phyloP scores from a whole-genome alignment of 192 early-diverging fungal genomes.

The Coemansia umbellata region DNA sequence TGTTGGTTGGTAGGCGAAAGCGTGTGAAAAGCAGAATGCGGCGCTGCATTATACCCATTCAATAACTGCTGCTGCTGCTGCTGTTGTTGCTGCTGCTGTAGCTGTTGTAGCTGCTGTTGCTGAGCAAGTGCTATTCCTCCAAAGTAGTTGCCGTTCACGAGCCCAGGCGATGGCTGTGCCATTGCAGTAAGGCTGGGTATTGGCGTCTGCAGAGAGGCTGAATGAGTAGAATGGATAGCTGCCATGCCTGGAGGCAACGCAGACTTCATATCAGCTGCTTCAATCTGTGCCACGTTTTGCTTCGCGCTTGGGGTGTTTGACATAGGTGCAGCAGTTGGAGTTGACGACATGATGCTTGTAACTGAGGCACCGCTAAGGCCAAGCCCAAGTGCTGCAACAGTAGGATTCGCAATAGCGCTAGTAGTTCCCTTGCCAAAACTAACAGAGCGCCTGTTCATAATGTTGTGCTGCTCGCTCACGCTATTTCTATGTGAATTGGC shows the following conservation, averaged over 20 bases:
- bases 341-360: conserved; percentile 8
- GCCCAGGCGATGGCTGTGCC: conserved; percentile 16
- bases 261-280: neutral
- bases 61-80: conserved; percentile 10
- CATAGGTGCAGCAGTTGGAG: neutral
- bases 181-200: neutral
- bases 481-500: conserved; percentile 39
- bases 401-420: conserved; percentile 4
- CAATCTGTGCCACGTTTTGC: neutral
- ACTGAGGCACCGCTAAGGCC: conserved; percentile 37
- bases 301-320: neutral
- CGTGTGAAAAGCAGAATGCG: conserved; percentile 37
- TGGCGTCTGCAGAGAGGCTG: conserved; percentile 16
- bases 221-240: conserved; percentile 1
- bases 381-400: conserved; percentile 27
- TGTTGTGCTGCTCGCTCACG: conserved; percentile 35
- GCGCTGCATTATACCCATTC: conserved; percentile 13
- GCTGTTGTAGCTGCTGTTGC: conserved; percentile 18
- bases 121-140: conserved; percentile 14
- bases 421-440: conserved; percentile 31
- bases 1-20: conserved; percentile 21
- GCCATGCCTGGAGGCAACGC: neutral
- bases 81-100: conserved; percentile 19
- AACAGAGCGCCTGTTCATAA: conserved; percentile 34
- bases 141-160: conserved; percentile 1